phyloP scores from a whole-genome alignment of 768 basidiomycete species.

The Rhodosporidiobolus sp. region DNA sequence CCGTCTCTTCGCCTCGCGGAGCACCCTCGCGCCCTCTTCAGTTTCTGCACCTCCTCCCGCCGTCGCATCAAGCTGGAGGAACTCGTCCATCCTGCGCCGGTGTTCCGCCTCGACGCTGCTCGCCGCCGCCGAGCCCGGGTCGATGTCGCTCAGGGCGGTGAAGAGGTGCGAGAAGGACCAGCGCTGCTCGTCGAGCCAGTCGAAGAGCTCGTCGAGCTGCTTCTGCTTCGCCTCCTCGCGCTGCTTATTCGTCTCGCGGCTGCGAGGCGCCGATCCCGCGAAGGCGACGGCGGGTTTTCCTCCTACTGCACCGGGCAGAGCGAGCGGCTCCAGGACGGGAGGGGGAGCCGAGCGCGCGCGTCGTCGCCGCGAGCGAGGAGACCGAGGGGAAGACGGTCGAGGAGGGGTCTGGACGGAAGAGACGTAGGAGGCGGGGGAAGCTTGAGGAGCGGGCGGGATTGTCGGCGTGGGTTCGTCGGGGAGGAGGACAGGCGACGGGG shows the following conservation, averaged over 20 bases:
- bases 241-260: neutral
- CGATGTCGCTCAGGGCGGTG: slow-evolving; percentile 14
- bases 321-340: neutral
- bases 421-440: slow-evolving; percentile 2
- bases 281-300: neutral
- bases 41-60: neutral
- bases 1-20: slow-evolving; percentile 1
- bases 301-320: neutral
- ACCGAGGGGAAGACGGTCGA: neutral
- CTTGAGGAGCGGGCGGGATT: neutral
- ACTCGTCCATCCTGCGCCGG: slow-evolving; percentile 10
- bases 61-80: slow-evolving; percentile 12
- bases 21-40: neutral
- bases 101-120: slow-evolving; percentile 1
- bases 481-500: slow-evolving; percentile 4
- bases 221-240: neutral
- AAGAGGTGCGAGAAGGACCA: slow-evolving; percentile 26
- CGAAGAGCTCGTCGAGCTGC: slow-evolving; percentile 12
- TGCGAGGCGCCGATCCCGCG: neutral
- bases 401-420: neutral
- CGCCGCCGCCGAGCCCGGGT: no score
- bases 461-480: slow-evolving; percentile 3
- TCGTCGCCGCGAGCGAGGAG: neutral
- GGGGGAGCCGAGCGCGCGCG: neutral
- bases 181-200: slow-evolving; percentile 21